Base-by-base conservation (phyloP, 2,329 filamentous ascomycete species). In the Achaetomium macrosporum region DNA sequence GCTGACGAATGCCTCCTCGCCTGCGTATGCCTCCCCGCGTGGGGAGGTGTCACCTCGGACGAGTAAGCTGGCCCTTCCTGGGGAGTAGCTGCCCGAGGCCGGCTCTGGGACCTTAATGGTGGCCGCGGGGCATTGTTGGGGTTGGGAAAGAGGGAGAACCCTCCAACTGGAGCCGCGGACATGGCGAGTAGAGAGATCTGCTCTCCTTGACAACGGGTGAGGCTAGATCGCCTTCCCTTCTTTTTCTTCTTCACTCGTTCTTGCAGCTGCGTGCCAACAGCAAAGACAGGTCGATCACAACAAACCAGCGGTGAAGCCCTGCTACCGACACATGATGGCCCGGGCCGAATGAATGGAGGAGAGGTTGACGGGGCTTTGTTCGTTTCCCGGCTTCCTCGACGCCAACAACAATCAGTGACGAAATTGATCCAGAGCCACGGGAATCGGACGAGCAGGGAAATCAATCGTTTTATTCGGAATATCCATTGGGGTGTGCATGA, bases 121-220 rank as follows among this genome's bases (percentile, higher is more conserved):
- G 73, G 69, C 54, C 71, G 70, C 20, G 56, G 47, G 63, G 65
- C 67, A 42, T 64, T 61, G 58, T 66, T 75, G 19, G 77, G 73
- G 58, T 71, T 81, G 29, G 79, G 78, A 61, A 82, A 82, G 55
- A 82, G 73, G 55, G 79, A 82, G 66, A 82, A 80, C 54, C 76
- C 74, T 64, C 73, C 76, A 19, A 71, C 64, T 51, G 61, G 51
- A 42, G 63, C 62, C 46, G 70, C 63, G 31, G 72, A 69, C 73
- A 75, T 76, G 53, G 25, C 16, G 42, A 15, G 19, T 29, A 9
- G 17, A 12, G 31, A 47, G 50, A 39, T 60, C 51, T 52, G 46
- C 46, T 55, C 47, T 42, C 39, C 31, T 19, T 17, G 43, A n/a
- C 15, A 8, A n/a, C 35, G 29, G 19, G 47, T 13, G 17, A 11